Base-by-base conservation (phyloP, 768 basidiomycete species). In the Tricholomella constricta region DNA sequence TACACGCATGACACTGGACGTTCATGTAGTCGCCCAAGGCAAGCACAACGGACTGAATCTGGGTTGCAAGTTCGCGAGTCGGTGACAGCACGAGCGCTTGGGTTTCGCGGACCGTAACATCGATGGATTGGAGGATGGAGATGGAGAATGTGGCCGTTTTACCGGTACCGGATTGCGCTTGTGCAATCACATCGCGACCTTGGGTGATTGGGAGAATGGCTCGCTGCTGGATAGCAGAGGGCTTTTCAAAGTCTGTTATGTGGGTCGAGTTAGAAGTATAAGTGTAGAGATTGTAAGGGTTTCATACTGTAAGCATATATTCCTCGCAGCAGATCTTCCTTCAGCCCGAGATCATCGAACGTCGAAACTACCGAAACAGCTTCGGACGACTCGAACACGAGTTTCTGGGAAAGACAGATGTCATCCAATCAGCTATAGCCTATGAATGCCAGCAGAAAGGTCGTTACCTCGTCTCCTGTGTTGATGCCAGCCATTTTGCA, bases 111-210 rank as follows among this genome's bases (percentile, higher is more conserved):
- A 98, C 83, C 34, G 90, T 88, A 37, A 91, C 85, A 71, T 99
- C 96, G 83, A 99, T 97, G 58, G 92, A 93, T 70, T 99, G 96
- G 48, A 99, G 86, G 70, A 97, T 93, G 61, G 95, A 91, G 69
- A 99, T 97, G 61, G 94, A 95, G 76, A 98, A 98, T 17, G 96
- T 97, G 6, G 96, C 96, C 9, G 96, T 99, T 91, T 98, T 99
- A 82, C 96, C 96, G 32, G 96, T 98, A 69, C 96, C 96, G 29
- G 95, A 97, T 76, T 98, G 96, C 37, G 96, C 96, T 77, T 98
- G 96, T 31, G 96, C 96, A 69, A 99, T 98, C 55, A 98, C 96
- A 81, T 98, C 96, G 59, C 95, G 87, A 25, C 92, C 92, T 77
- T 92, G 89, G 44, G 86, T 91, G 67, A 99, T 96, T 46, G 96